A percentile compares a stretch with the other conserved stretches of the same genome.
Evolutionary conservation across 768 basidiomycete genomes (phyloP).

Genomic region (Leucosporidium yakuticum): DNA sequence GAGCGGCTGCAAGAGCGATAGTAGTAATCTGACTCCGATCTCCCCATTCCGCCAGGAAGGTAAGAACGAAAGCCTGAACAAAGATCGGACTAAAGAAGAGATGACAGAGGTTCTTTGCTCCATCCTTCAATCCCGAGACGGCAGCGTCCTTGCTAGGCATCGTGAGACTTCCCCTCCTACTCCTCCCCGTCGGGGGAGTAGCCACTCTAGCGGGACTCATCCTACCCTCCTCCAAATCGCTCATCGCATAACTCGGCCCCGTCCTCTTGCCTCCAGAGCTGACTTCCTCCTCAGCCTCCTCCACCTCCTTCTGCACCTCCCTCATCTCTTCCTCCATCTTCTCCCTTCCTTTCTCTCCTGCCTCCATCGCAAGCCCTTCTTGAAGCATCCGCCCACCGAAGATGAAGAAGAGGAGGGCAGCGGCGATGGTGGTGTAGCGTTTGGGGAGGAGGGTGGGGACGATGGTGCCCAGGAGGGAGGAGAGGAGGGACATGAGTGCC

Average conservation of each 20-base stretch:
- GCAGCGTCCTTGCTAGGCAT: constrained; percentile 26
- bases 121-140: constrained; percentile 49
- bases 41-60: constrained; percentile 97
- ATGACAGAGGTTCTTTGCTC: constrained; percentile 62
- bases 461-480: constrained; percentile 85
- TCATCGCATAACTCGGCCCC: constrained; percentile 44
- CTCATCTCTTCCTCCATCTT: constrained; percentile 91
- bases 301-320: constrained; percentile 92
- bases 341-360: constrained; percentile 53
- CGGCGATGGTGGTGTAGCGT: constrained; percentile 62
- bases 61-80: constrained; percentile 86
- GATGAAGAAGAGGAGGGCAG: constrained; percentile 75
- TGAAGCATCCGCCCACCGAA: constrained; percentile 86
- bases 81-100: constrained; percentile 79
- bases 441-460: constrained; percentile 75
- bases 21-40: constrained; percentile 96
- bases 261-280: constrained; percentile 44
- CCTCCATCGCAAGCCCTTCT: constrained; percentile 74
- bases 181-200: neutral
- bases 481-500: constrained; percentile 86
- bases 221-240: constrained; percentile 67
- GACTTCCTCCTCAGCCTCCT: constrained; percentile 56
- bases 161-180: constrained; percentile 1
- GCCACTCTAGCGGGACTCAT: neutral
- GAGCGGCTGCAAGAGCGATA: constrained; percentile 88